Percentiles rank a stretch among this genome's conserved stretches.
Conservation (phyloP, 2,329 filamentous ascomycete genomes). For the Hypoxylon sp. region DNA sequence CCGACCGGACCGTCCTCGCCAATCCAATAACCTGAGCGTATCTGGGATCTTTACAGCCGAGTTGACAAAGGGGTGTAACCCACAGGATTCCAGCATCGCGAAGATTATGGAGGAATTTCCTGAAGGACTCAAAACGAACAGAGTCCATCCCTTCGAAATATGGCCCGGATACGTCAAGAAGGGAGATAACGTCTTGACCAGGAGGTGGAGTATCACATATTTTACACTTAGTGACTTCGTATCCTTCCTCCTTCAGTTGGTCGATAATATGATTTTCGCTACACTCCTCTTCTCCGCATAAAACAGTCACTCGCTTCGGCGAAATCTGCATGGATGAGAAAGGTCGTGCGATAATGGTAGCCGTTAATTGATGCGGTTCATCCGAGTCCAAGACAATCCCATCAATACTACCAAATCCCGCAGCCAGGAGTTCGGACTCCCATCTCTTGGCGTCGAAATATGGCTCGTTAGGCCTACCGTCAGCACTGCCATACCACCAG, state of each 20-base stretch:
- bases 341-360: slow-evolving; percentile 31
- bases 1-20: slow-evolving; percentile 52
- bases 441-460: slow-evolving; percentile 48
- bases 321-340: background rate
- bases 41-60: slow-evolving; percentile 49
- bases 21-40: slow-evolving; percentile 52
- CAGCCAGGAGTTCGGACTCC: slow-evolving; percentile 47
- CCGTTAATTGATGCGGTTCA: slow-evolving; percentile 40
- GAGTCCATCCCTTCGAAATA: slow-evolving; percentile 48
- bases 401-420: slow-evolving; percentile 49
- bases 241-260: slow-evolving; percentile 39
- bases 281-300: slow-evolving; percentile 14
- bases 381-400: slow-evolving; percentile 30
- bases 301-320: slow-evolving; percentile 28
- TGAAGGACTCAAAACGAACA: slow-evolving; percentile 31
- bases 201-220: slow-evolving; percentile 38
- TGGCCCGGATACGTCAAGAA: slow-evolving; percentile 46
- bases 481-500: slow-evolving; percentile 56
- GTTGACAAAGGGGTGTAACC: slow-evolving; percentile 52
- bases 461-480: slow-evolving; percentile 50
- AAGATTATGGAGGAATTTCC: slow-evolving; percentile 30
- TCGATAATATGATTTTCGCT: slow-evolving; percentile 9
- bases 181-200: slow-evolving; percentile 49
- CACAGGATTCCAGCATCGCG: slow-evolving; percentile 49
- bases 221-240: slow-evolving; percentile 32